These are phyloP conservation scores for Tympanopsis confertula DNA, from an alignment of 2,329 filamentous ascomycete species.

Conservation along the genomic window DNA sequence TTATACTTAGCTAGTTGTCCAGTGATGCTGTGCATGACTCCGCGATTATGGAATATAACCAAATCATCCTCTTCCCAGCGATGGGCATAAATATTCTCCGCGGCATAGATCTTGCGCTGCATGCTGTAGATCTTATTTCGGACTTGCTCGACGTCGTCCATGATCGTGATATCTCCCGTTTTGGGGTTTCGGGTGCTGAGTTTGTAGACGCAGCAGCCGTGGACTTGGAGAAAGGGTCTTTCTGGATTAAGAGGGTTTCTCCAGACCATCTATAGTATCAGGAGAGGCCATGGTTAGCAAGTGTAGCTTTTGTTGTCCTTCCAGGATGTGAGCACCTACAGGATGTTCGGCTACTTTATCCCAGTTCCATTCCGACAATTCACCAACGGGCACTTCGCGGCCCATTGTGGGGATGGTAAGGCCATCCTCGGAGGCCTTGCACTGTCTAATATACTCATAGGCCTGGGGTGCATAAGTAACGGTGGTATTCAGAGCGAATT, in stretches of 20 bases:
- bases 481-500: conserved; percentile 13
- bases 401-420: conserved; percentile 11
- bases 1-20: conserved; percentile 8
- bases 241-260: conserved; percentile 4
- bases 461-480: conserved; percentile 13
- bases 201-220: conserved; percentile 10
- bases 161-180: conserved; percentile 6
- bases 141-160: conserved; percentile 9
- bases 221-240: conserved; percentile 11
- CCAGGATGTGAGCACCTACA: conserved; percentile 5
- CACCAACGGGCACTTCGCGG: conserved; percentile 5
- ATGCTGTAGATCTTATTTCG: conserved; percentile 13
- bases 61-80: conserved; percentile 15
- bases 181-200: conserved; percentile 8
- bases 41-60: conserved; percentile 18
- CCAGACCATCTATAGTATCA: conserved; percentile 7
- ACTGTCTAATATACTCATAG: conserved; percentile 15
- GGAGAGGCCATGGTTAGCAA: no score
- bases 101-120: conserved; percentile 11
- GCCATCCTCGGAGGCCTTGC: conserved; percentile 15
- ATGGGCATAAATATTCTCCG: conserved; percentile 18
- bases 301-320: no score
- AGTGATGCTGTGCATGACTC: conserved; percentile 18
- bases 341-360: conserved; percentile 12
- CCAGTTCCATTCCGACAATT: conserved; percentile 9